A percentile compares a stretch with the other conserved stretches of the same genome.
Evolutionary conservation across 192 early-diverging fungal species (phyloP).

Genomic region (Backusella liffmaniae): DNA sequence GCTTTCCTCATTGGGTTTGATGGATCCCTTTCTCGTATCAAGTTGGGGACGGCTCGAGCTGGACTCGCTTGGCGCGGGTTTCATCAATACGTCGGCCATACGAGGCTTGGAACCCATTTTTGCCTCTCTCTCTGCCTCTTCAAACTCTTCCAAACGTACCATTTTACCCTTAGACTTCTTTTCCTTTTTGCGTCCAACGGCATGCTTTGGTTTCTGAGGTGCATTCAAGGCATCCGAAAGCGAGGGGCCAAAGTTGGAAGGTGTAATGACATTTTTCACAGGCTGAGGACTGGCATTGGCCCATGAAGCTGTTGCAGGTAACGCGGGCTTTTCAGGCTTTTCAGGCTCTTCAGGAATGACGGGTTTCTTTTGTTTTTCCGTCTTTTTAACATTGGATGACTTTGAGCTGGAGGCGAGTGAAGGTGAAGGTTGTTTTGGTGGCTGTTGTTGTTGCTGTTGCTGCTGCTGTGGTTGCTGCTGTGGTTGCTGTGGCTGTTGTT

Average conservation of each 20-base stretch:
- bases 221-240: slow-evolving; percentile 32
- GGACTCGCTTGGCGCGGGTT: not conserved
- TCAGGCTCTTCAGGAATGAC: slow-evolving; percentile 15
- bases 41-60: not conserved
- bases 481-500: not conserved
- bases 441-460: not conserved
- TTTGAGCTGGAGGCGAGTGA: not conserved
- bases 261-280: slow-evolving; percentile 25
- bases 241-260: slow-evolving; percentile 39
- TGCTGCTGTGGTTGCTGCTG: not conserved
- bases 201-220: slow-evolving; percentile 42
- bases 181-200: slow-evolving; percentile 27
- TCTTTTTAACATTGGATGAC: not conserved
- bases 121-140: slow-evolving; percentile 17
- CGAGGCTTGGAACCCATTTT: slow-evolving; percentile 3
- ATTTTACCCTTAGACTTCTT: slow-evolving; percentile 31
- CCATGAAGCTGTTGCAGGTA: slow-evolving; percentile 63
- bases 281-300: slow-evolving; percentile 35
- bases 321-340: slow-evolving; percentile 43
- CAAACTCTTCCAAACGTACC: slow-evolving; percentile 32
- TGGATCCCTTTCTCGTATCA: not conserved
- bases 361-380: not conserved
- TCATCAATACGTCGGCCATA: not conserved
- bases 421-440: not conserved
- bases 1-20: not conserved